Evolutionary conservation across 768 basidiomycete genomes (phyloP), one percentile per base, ranked within the genome.

Genomic region (Kwoniella shandongensis): DNA sequence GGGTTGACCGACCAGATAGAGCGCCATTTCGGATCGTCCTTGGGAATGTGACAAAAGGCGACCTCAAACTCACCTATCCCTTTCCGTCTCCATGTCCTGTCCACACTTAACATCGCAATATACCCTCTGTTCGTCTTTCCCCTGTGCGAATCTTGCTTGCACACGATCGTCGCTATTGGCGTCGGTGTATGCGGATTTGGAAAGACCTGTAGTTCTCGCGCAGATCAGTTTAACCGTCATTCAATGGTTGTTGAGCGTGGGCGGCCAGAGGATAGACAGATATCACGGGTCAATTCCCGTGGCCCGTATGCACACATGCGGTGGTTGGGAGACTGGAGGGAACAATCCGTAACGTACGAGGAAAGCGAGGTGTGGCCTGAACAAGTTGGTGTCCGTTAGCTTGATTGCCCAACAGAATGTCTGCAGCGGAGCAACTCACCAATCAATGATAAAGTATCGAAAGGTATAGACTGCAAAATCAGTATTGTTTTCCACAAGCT

Each of bases 91-190:
- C 86, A 96, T 36, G 80, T 77, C 76, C 85, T 86, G 76, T 83
- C 82, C 26, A 97, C 91, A 70, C 89, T 91, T 53, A 98, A 83
- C 96, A 98, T 98, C 35, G 93, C 96, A 57, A 99, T 94, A 75
- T 99, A 99, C 13, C 96, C 96, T 73, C 96, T 79, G 73, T 91
- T 89, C 10, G 84, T 79, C 57, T 72, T 75, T 36, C 79, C 78
- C 53, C 81, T 81, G 78, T 98, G 96, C 74, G 83, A 81, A 67
- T 91, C 91, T 78, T 96, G 94, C 81, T 98, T 99, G 83, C 91
- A 96, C 20, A 99, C 88, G 59, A 99, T 90, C 15, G 90, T 89
- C 26, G 91, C 96, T 60, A 98, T 83, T 17, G 92, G 89, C 25
- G 42, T 40, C 5, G 78, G 79, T 10, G 82, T 72, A 5, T 80